phyloP scores from a whole-genome alignment of 163 green algal species.

The Picocystis sp. region DNA sequence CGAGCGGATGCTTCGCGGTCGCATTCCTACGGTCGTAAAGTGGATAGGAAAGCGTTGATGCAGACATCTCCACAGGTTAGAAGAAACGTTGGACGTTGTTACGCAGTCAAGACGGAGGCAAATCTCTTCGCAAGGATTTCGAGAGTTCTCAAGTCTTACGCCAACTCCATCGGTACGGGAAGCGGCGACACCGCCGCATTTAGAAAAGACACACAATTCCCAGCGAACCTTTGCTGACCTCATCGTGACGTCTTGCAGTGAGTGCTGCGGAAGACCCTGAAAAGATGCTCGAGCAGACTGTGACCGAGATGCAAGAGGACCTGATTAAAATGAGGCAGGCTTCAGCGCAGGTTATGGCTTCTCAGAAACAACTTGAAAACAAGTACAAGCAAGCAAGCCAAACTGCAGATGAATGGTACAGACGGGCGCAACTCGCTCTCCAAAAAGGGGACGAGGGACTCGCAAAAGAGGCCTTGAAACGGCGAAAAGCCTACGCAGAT shows the following conservation, averaged over 20 bases:
- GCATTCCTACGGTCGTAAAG: too few relatives aligned
- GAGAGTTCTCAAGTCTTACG: conserved; percentile 69
- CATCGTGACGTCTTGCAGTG: conserved; percentile 31
- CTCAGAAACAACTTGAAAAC: conserved; percentile 87
- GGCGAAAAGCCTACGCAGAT: conserved; percentile 76
- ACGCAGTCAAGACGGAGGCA: conserved; percentile 21
- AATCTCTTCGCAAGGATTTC: conserved; percentile 73
- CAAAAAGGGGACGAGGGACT: conserved; percentile 89
- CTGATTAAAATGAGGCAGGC: conserved; percentile 94
- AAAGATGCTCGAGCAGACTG: conserved; percentile 93
- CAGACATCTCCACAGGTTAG: too few relatives aligned
- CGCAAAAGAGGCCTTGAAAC: conserved; percentile 79
- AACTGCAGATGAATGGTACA: conserved; percentile 65
- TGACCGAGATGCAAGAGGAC: conserved; percentile 93
- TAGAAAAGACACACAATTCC: too few relatives aligned
- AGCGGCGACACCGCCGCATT: too few relatives aligned
- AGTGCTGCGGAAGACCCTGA: conserved; percentile 80
- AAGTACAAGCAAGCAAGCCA: conserved; percentile 74
- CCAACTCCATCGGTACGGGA: conserved; percentile 52
- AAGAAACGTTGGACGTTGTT: too few relatives aligned
- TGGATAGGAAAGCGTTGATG: too few relatives aligned
- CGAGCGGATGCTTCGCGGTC: too few relatives aligned
- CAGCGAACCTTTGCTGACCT: too few relatives aligned
- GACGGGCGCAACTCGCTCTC: conserved; percentile 79
- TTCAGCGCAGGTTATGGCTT: conserved; percentile 87